Base-by-base conservation (phyloP, 2,329 filamentous ascomycete species). In the Fusarium mundagurra region DNA sequence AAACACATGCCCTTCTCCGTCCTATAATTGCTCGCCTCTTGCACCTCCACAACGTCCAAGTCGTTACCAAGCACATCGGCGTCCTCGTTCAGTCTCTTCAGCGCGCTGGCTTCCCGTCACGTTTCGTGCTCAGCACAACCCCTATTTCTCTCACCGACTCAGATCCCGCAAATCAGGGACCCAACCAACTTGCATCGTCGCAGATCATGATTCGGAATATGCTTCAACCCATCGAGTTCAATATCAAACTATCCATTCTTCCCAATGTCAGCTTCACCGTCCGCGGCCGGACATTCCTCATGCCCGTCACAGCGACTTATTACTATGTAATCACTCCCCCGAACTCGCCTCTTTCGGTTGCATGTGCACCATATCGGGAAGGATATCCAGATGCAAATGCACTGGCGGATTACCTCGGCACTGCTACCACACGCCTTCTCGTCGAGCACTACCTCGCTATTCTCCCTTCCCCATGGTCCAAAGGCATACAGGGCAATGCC, bases 21-120 rank as follows among this genome's bases (percentile, higher is more conserved):
- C 86, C 88, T 34, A 80, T 91, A 54, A 83, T 91, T 54, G 84
- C 86, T 9, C 85, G 86, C 63, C 80, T 86, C 29, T 82, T 84
- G 61, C 86, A 86, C 76, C 82, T 85, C 62, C 80, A 81, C 48
- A 83, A 83, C 50, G 79, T 87, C 41, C 76, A 80, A 31, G 75
- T 81, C 16, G 83, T 85, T 57, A 82, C 83, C 4, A 67, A 75
- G 5, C 85, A 86, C 76, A 77, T 89, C 12, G 84, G 86, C 16
- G 80, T 81, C 18, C 77, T 90, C 20, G 82, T 84, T 11, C 76
- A 77, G 29, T 80, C 85, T 8, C 82, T 91, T 33, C 84, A 83
- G n/a, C 79, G 79, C 27, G 86, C 87, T 17, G 87, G 88, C 27
- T 73, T 88, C 41, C 68, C 83, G 10, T 81, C 87, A 13, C 80